Percentiles rank a stretch among this genome's conserved stretches.
These are phyloP conservation scores for Massariosphaeria phaeospora DNA, from an alignment of 495 filamentous ascomycete species.

Conservation along the genomic window DNA sequence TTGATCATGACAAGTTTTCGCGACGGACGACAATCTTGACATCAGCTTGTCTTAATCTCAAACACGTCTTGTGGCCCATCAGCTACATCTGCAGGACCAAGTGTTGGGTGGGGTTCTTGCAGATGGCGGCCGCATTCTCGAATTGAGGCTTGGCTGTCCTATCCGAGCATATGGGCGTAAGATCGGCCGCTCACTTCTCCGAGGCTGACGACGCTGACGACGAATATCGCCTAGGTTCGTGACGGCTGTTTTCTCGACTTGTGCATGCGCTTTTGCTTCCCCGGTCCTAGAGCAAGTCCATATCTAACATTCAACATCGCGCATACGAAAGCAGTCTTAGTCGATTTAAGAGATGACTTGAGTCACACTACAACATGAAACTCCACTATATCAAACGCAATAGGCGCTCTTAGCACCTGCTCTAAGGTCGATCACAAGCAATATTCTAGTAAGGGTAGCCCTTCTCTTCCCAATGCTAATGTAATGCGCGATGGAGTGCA, in stretches of 20 bases:
- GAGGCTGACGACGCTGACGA: slow-evolving; percentile 22
- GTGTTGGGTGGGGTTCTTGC: neutral
- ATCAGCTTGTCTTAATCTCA: slow-evolving; percentile 23
- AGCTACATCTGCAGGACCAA: neutral
- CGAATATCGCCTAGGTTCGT: slow-evolving; percentile 1
- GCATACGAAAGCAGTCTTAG: too few relatives aligned
- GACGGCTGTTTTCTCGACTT: too few relatives aligned
- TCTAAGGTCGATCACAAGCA: neutral
- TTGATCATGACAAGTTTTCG: neutral
- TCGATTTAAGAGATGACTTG: too few relatives aligned
- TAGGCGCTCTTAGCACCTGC: neutral
- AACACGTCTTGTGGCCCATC: slow-evolving; percentile 12
- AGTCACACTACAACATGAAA: too few relatives aligned
- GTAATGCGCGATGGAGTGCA: neutral
- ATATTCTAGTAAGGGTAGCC: too few relatives aligned
- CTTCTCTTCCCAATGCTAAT: too few relatives aligned
- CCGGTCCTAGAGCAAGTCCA: too few relatives aligned
- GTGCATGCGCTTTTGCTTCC: too few relatives aligned
- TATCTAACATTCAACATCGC: too few relatives aligned
- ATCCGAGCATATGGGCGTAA: slow-evolving; percentile 19
- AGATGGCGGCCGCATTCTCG: neutral
- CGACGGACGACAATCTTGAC: slow-evolving; percentile 1
- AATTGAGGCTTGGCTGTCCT: slow-evolving; percentile 4
- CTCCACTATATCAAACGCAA: too few relatives aligned
- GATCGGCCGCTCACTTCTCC: slow-evolving; percentile 19